Base-by-base conservation (phyloP, 164 flowering plant species). In the Hamamelis virginiana region DNA sequence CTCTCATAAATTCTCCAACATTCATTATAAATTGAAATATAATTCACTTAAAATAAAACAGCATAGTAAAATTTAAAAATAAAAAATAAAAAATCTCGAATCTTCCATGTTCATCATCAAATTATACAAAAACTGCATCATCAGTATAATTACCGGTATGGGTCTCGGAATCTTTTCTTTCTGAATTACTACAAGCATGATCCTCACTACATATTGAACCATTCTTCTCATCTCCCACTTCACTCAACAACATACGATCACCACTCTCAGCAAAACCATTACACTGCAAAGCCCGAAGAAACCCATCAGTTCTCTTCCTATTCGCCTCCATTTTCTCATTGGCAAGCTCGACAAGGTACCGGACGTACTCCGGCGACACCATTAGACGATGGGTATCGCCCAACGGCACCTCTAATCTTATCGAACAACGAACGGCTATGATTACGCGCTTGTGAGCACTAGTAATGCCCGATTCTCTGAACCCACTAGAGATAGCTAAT, bases 401-500 rank as follows among this genome's bases (percentile, higher is more conserved):
- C 66, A 94, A 69, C 21, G 97, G 98, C 64, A 94, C 94, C 77
- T 94, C 98, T 74, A 94, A 14, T 43, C 96, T 72, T n/a, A 94
- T 87, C 11, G 98, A 91, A 62, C 97, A 87, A 41, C 96, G 79
- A 3, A 91, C 80, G 1, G 89, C 97, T 11, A 91, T 77, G 46
- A 94, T 94, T 28, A 90, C 87, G 21, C 97, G 83, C 78, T 86
- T 90, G 63, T 72, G 68, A 0, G 78, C 82, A 67, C 82, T 83
- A 0, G 94, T 87, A 71, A 94, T 85, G 21, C 97, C 97, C 10
- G 93, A 87, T 71, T 94, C 98, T 33, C 97, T 82, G 56, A 91
- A 89, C 69, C 97, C 98, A 64, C 76, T 75, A 12, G 86, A 69
- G 0, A 94, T 81, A 0, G 94, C 96, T 2, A 78, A 58, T 0